Conservation (phyloP, 2,329 filamentous ascomycete species). For the Arthrinium phaeospermum region DNA sequence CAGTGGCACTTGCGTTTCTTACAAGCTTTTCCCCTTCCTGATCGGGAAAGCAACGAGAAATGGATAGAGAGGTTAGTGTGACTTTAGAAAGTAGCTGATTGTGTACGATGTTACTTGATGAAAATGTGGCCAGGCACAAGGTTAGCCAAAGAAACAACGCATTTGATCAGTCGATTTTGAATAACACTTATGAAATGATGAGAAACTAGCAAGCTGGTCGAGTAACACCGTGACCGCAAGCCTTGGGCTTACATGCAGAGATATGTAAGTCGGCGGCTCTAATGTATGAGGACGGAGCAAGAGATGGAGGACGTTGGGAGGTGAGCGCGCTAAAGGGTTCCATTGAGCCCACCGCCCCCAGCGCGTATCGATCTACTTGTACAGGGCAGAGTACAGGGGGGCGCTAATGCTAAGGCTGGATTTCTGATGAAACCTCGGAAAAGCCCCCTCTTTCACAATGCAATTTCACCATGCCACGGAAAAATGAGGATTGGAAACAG, state of each 20-base stretch:
- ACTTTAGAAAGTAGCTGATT: background rate
- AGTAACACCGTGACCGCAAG: background rate
- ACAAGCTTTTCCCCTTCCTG: background rate
- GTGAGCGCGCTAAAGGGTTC: background rate
- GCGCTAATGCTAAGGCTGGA: constrained; percentile 1
- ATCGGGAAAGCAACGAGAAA: background rate
- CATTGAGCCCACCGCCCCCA: background rate
- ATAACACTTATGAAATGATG: background rate
- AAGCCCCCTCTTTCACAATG: background rate
- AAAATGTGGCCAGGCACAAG: background rate
- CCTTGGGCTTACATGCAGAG: background rate
- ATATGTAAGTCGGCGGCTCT: background rate
- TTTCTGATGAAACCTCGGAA: background rate
- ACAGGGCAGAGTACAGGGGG: background rate
- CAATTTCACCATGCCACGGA: background rate
- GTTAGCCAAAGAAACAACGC: background rate
- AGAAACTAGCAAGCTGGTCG: background rate
- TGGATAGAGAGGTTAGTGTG: background rate
- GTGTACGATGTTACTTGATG: background rate
- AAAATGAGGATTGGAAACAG: background rate
- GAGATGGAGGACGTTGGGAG: background rate
- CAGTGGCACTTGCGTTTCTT: background rate
- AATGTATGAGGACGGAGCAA: background rate
- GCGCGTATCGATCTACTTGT: background rate
- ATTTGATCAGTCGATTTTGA: background rate